A percentile compares a stretch with the other conserved stretches of the same genome.
phyloP scores from a whole-genome alignment of 1,284 basidiomycete genomes.

The Anthracocystis setariae region DNA sequence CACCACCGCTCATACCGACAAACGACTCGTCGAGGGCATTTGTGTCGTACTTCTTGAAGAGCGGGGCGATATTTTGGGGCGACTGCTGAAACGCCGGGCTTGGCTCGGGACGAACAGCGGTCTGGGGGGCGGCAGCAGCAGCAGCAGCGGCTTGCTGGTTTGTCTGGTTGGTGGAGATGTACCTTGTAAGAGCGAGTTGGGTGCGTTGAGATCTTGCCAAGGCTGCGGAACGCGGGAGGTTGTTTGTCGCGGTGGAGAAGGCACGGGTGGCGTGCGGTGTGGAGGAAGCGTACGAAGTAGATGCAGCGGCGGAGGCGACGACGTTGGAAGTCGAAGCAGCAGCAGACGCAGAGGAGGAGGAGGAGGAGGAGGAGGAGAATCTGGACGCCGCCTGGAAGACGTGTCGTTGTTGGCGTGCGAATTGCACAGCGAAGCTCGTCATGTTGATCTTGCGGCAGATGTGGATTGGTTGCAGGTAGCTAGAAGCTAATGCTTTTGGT shows the following conservation, averaged over 20 bases:
- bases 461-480: slow-evolving; percentile 1
- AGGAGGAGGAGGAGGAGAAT: slow-evolving; percentile 10
- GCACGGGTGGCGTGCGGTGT: slow-evolving; percentile 34
- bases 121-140: slow-evolving; percentile 44
- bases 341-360: not conserved
- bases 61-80: slow-evolving; percentile 39
- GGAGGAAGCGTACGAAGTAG: slow-evolving; percentile 31
- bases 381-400: slow-evolving; percentile 46
- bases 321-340: slow-evolving; percentile 26
- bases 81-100: slow-evolving; percentile 64
- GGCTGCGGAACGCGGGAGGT: slow-evolving; percentile 38
- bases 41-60: slow-evolving; percentile 35
- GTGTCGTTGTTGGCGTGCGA: slow-evolving; percentile 47
- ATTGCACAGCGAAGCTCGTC: slow-evolving; percentile 51
- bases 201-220: slow-evolving; percentile 34
- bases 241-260: slow-evolving; percentile 47
- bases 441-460: slow-evolving; percentile 16
- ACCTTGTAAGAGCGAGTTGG: slow-evolving; percentile 46
- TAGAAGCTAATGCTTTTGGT: slow-evolving; percentile 10
- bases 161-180: slow-evolving; percentile 52
- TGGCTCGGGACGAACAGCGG: slow-evolving; percentile 55
- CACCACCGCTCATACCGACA: slow-evolving; percentile 91
- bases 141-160: slow-evolving; percentile 51
- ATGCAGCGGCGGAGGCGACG: slow-evolving; percentile 20
- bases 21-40: slow-evolving; percentile 72